A percentile compares a stretch with the other conserved stretches of the same genome.
These are phyloP conservation scores for Euphorbia peplus DNA, from an alignment of 345 rosid species.

Conservation along the genomic window DNA sequence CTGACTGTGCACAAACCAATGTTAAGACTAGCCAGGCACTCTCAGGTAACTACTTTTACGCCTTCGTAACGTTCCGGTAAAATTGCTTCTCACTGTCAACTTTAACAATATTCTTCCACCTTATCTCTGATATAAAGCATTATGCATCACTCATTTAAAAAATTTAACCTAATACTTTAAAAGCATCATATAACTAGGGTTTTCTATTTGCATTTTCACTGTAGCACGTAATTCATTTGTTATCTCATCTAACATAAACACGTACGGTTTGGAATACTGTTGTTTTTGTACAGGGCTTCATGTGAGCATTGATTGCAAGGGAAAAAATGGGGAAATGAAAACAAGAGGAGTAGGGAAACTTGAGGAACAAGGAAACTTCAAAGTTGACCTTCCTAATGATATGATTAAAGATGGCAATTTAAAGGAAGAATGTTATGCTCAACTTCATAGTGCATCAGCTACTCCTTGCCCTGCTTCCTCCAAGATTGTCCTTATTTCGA, in stretches of 20 bases:
- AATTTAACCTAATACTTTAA: too few relatives aligned
- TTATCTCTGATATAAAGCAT: too few relatives aligned
- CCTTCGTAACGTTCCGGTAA: too few relatives aligned
- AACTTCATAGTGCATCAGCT: conserved; percentile 61
- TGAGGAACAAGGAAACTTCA: conserved; percentile 61
- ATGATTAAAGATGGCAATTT: conserved; percentile 50
- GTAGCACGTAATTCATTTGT: too few relatives aligned
- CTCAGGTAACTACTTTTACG: conserved; percentile 37
- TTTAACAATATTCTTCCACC: too few relatives aligned
- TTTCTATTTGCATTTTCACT: too few relatives aligned
- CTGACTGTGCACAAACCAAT: conserved; percentile 40
- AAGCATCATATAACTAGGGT: too few relatives aligned
- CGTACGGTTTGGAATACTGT: not conserved
- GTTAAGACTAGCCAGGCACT: conserved; percentile 49
- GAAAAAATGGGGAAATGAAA: conserved; percentile 45
- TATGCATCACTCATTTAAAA: too few relatives aligned
- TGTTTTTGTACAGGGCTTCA: conserved; percentile 47
- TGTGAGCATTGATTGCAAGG: conserved; percentile 70
- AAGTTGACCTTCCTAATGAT: conserved; percentile 46
- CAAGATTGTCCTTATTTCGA: conserved; percentile 50
- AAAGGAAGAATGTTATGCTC: conserved; percentile 79
- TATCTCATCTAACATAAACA: too few relatives aligned
- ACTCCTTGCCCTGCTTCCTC: conserved; percentile 56
- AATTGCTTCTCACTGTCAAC: too few relatives aligned
- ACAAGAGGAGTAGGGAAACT: conserved; percentile 55